phyloP scores from a whole-genome alignment of 148 eudicot genomes.

The Camellia lanceoleosa region DNA sequence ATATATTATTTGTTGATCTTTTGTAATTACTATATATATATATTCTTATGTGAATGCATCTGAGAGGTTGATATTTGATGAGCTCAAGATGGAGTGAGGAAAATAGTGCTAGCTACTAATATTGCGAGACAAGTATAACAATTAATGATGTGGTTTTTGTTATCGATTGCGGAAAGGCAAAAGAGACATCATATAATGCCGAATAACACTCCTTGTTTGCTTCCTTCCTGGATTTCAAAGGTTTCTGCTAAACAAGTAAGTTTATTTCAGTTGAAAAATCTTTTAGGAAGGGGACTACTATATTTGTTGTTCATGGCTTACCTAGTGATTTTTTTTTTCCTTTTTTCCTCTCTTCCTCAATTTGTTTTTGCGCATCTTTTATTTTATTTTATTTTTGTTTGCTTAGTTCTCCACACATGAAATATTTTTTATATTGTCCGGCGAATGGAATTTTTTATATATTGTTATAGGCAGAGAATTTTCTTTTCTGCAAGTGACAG shows the following conservation, averaged over 20 bases:
- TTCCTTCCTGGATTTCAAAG: constrained; percentile 96
- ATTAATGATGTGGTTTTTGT: constrained; percentile 95
- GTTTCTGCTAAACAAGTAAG: constrained; percentile 91
- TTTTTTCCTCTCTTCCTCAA: background rate
- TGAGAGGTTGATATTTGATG: constrained; percentile 88
- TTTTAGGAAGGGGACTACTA: background rate
- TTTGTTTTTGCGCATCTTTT: background rate
- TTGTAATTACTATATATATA: background rate
- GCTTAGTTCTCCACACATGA: background rate
- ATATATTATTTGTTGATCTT: background rate
- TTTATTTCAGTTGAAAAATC: background rate
- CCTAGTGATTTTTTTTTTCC: background rate
- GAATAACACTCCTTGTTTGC: constrained; percentile 92
- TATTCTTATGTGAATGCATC: constrained; percentile 24
- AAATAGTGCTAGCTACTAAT: constrained; percentile 89
- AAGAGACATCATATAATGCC: constrained; percentile 97
- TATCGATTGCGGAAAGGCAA: constrained; percentile 97
- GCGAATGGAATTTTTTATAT: background rate
- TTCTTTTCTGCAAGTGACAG: background rate
- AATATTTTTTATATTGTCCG: background rate
- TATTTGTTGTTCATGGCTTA: constrained; percentile 7
- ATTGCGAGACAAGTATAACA: constrained; percentile 99
- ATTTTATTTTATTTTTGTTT: background rate
- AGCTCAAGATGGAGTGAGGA: constrained; percentile 79
- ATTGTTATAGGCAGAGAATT: background rate